Percentiles rank a stretch among this genome's conserved stretches.
Evolutionary conservation across 768 basidiomycete genomes (phyloP).

Genomic region (Chalciporus sphaerocephalus): DNA sequence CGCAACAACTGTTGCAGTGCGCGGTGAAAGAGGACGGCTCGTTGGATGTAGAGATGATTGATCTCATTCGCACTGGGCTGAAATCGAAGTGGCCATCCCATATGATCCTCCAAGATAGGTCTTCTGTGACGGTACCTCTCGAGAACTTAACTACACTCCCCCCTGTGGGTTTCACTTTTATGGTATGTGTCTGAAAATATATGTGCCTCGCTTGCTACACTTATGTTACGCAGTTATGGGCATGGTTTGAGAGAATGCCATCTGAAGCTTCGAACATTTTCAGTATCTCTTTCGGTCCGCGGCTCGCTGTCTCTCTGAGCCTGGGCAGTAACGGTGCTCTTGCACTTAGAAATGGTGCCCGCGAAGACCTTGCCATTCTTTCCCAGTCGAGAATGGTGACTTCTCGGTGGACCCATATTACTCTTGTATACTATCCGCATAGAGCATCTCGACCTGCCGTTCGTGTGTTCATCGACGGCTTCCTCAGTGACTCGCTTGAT

Average conservation of each 20-base stretch:
- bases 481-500: conserved; percentile 56
- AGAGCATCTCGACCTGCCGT: conserved; percentile 52
- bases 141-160: conserved; percentile 53
- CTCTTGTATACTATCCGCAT: conserved; percentile 62
- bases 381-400: conserved; percentile 45
- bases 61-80: conserved; percentile 65
- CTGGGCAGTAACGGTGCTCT: conserved; percentile 56
- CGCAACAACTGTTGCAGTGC: conserved; percentile 58
- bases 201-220: not conserved
- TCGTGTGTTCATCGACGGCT: conserved; percentile 76
- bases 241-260: conserved; percentile 44
- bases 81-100: conserved; percentile 78
- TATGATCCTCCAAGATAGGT: conserved; percentile 59
- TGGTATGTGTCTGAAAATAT: conserved; percentile 39
- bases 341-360: conserved; percentile 41
- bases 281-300: conserved; percentile 31
- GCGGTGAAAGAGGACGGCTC: conserved; percentile 46
- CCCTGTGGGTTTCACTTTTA: conserved; percentile 62
- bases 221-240: conserved; percentile 38
- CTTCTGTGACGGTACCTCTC: conserved; percentile 48
- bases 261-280: conserved; percentile 34
- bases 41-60: conserved; percentile 62
- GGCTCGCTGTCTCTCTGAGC: conserved; percentile 39
- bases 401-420: conserved; percentile 68
- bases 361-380: conserved; percentile 39